Conservation (phyloP, 179 eudicot species). For the Spergularia azorica region DNA sequence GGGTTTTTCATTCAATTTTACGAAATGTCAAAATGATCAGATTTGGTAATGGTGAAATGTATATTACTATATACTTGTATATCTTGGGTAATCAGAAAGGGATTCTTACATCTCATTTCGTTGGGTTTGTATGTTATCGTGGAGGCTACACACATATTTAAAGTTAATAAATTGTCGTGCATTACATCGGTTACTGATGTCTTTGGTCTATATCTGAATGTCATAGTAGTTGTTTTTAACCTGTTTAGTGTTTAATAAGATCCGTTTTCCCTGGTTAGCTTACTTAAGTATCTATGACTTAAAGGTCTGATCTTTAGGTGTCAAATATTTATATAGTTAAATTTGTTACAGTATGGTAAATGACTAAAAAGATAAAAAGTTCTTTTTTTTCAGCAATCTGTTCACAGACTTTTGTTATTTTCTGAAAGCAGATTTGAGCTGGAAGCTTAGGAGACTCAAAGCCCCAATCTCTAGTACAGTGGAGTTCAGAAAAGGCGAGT, state of each 20-base stretch:
- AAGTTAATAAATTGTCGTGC: neutral
- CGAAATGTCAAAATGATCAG: neutral
- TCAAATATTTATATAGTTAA: no score
- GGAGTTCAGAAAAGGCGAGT: constrained; percentile 2
- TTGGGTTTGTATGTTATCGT: neutral
- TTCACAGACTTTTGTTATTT: neutral
- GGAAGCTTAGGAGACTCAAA: constrained; percentile 5
- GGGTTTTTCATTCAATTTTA: neutral
- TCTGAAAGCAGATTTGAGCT: constrained; percentile 5
- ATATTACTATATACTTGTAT: no score
- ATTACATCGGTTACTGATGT: neutral
- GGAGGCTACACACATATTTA: neutral
- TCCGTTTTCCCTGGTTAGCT: neutral
- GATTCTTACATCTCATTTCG: no score
- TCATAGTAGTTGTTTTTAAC: neutral
- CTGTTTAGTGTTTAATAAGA: neutral
- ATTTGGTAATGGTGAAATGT: neutral
- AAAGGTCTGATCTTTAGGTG: no score
- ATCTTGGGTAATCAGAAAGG: no score
- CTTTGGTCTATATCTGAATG: neutral
- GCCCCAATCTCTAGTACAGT: no score
- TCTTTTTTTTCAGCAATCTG: no score
- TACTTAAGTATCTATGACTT: no score
- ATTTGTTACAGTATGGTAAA: no score
- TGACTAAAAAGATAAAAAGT: no score